Evolutionary conservation across 805 yeast species (phyloP).

Genomic region (Candida glaebosa): DNA sequence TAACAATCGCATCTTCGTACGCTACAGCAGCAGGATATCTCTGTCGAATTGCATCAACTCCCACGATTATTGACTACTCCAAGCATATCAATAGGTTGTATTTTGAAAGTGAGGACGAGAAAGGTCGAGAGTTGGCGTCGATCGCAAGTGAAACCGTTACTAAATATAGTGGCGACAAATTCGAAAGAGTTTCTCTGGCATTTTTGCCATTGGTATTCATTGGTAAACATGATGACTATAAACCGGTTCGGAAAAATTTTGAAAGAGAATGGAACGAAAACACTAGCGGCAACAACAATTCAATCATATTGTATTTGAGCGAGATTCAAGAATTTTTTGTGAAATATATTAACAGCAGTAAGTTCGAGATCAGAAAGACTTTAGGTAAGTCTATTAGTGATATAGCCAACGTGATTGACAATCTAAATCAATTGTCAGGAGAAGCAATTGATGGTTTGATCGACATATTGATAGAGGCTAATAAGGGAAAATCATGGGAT

Average conservation of each 20-base stretch:
- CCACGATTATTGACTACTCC: slow-evolving; percentile 52
- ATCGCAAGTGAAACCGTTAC: slow-evolving; percentile 63
- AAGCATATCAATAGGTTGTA: slow-evolving; percentile 49
- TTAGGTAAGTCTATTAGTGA: slow-evolving; percentile 66
- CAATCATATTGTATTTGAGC: slow-evolving; percentile 61
- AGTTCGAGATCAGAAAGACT: slow-evolving; percentile 63
- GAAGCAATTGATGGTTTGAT: slow-evolving; percentile 34
- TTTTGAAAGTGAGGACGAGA: slow-evolving; percentile 53
- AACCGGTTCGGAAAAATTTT: slow-evolving; percentile 46
- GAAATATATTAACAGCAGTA: slow-evolving; percentile 49
- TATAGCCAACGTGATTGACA: slow-evolving; percentile 46
- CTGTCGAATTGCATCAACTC: slow-evolving; percentile 57
- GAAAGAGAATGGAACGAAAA: slow-evolving; percentile 74
- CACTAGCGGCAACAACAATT: slow-evolving; percentile 68
- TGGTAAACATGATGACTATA: slow-evolving; percentile 64
- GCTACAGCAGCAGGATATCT: slow-evolving; percentile 80
- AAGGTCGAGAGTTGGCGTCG: slow-evolving; percentile 51
- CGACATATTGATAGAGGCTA: slow-evolving; percentile 52
- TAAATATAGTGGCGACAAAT: slow-evolving; percentile 64
- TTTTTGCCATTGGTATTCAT: slow-evolving; percentile 77
- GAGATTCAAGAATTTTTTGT: slow-evolving; percentile 62
- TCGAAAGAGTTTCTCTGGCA: slow-evolving; percentile 56
- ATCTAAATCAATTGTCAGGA: slow-evolving; percentile 21
- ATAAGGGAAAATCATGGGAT: slow-evolving; percentile 78
- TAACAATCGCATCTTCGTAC: slow-evolving; percentile 68